Evolutionary conservation across 768 basidiomycete genomes (phyloP).

Genomic region (Sistotremastrum niveocremeum): DNA sequence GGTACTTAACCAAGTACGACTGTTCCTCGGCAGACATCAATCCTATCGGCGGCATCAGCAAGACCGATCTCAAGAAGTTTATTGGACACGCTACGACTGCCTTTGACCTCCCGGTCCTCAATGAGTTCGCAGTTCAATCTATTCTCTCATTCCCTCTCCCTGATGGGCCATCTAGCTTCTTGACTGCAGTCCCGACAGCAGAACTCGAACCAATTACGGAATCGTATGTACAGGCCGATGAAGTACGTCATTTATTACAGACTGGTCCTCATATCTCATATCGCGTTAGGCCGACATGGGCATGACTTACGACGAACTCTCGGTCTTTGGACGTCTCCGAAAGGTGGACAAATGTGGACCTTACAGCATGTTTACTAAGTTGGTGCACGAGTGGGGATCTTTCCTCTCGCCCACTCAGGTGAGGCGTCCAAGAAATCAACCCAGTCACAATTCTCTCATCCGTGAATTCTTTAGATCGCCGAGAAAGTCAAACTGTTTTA

Average conservation of each 20-base stretch:
- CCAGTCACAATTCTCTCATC: not conserved
- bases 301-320: constrained; percentile 97
- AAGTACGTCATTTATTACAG: constrained; percentile 33
- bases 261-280: constrained; percentile 3
- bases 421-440: constrained; percentile 5
- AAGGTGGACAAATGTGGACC: constrained; percentile 98
- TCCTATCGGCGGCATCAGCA: constrained; percentile 96
- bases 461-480: constrained; percentile 50
- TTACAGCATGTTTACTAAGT: constrained; percentile 93
- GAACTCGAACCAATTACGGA: constrained; percentile 94
- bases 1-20: constrained; percentile 97
- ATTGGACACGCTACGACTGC: constrained; percentile 69
- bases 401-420: constrained; percentile 76
- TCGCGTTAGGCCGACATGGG: constrained; percentile 81
- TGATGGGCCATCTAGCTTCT: constrained; percentile 44
- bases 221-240: constrained; percentile 90
- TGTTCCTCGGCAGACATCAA: constrained; percentile 96
- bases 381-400: constrained; percentile 87
- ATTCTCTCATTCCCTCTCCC: not conserved
- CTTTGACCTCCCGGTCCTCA: constrained; percentile 78
- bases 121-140: constrained; percentile 32
- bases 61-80: constrained; percentile 93
- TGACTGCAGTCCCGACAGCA: constrained; percentile 86
- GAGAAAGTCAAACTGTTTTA: constrained; percentile 97
- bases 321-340: constrained; percentile 81